A percentile compares a stretch with the other conserved stretches of the same genome.
Evolutionary conservation across 306 rosid species (phyloP).

Genomic region (Gastrolobium villosum): DNA sequence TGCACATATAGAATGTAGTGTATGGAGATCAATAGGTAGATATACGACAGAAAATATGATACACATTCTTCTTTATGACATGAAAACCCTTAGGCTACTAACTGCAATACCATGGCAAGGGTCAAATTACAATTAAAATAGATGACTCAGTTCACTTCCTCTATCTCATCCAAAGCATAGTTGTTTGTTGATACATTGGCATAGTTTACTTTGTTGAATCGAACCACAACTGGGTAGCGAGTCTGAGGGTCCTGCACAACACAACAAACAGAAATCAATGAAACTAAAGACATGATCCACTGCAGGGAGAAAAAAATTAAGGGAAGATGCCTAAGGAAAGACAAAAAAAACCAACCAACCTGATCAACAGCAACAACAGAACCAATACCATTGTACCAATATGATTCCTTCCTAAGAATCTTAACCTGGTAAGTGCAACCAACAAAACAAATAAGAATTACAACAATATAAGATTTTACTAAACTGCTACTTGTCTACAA

Average conservation of each 20-base stretch:
- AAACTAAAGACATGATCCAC: neutral
- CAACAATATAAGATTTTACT: neutral
- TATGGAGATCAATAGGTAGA: constrained; percentile 14
- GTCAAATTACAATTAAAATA: constrained; percentile 50
- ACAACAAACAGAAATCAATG: constrained; percentile 14
- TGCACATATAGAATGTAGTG: constrained; percentile 15
- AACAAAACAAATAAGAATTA: neutral
- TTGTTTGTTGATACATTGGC: constrained; percentile 85
- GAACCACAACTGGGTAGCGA: constrained; percentile 81
- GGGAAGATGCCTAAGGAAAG: neutral
- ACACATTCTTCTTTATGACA: constrained; percentile 44
- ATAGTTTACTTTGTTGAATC: constrained; percentile 80
- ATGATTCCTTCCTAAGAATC: constrained; percentile 82
- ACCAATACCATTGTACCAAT: constrained; percentile 81
- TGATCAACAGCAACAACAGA: constrained; percentile 84
- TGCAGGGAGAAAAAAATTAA: neutral
- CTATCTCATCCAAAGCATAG: constrained; percentile 84
- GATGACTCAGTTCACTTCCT: constrained; percentile 64
- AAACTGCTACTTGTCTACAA: too few relatives aligned
- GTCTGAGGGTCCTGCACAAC: constrained; percentile 68
- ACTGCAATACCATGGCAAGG: constrained; percentile 43
- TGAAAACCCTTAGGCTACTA: constrained; percentile 41
- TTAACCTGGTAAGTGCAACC: constrained; percentile 60
- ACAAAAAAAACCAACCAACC: constrained; percentile 47
- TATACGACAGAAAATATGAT: constrained; percentile 52